Evolutionary conservation across 2,329 filamentous ascomycete genomes (phyloP), one percentile per base, ranked within the genome.

Genomic region (Arthrobotrys megalospora): DNA sequence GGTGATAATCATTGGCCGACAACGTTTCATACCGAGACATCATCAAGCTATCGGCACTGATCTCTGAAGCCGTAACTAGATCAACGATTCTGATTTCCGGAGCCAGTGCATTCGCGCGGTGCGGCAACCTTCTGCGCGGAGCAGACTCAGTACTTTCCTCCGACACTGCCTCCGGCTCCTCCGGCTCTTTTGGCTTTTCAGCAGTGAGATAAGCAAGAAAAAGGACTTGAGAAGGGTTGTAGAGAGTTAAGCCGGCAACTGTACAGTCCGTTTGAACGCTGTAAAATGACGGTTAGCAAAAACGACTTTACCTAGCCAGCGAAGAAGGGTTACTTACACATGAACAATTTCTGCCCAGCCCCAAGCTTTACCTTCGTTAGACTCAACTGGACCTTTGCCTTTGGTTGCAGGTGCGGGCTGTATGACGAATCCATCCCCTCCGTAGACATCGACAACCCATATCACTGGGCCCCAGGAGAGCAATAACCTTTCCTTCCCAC

Each of bases 401-500:
- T 75, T 79, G 8, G 69, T 64, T 34, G 69, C 64, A 21, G 76
- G 70, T 6, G 75, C 52, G 14, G 75, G 50, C 11, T 78, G 75
- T 58, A 79, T 65, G 28, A 75, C 91, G 55, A 88, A 85, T 3
- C 90, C 90, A 50, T 90, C 89, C 12, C 92, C 92, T 4, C 93
- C 90, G 83, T 94, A 92, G 16, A 99, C 91, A 83, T 97, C 92
- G 68, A 99, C 91, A 64, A 99, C 91, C 96, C 96, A 99, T 68
- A 97, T 93, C 0, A 93, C 97, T 73, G 94, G 92, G 79, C 96
- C 96, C 96, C 96, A 99, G 8, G 96, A 96, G 24, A 99, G 92
- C 6, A 99, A 86, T 19, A 98, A 86, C 81, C 95, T 92, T 84
- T 85, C 64, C 85, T 85, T n/a, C 85, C 84, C 52, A 86, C 84